Conservation (phyloP, 2,329 filamentous ascomycete species). For the Epichloe gansuensis region DNA sequence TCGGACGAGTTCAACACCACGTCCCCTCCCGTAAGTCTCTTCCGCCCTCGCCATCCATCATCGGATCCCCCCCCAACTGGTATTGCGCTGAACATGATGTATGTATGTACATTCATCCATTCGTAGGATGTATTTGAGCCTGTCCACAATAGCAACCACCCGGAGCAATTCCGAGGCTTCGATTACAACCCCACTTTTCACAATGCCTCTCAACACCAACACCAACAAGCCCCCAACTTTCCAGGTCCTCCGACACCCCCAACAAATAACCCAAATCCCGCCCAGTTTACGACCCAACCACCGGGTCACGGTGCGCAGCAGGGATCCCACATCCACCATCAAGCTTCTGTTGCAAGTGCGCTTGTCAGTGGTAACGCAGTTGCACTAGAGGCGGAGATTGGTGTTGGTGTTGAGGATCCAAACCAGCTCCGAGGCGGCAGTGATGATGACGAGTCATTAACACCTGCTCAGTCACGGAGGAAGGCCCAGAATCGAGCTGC, state of each 20-base stretch:
- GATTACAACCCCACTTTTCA: constrained; percentile 30
- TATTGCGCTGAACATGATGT: neutral
- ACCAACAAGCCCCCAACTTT: constrained; percentile 15
- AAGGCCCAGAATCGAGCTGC: constrained; percentile 50
- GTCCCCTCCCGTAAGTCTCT: constrained; percentile 4
- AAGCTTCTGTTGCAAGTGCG: constrained; percentile 12
- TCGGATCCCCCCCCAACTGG: neutral
- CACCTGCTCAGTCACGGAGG: constrained; percentile 43
- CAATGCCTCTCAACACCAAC: constrained; percentile 12
- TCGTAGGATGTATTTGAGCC: constrained; percentile 36
- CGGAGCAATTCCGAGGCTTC: constrained; percentile 36
- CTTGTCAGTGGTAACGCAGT: constrained; percentile 11
- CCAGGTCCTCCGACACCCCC: constrained; percentile 41
- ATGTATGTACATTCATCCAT: too few species aligned
- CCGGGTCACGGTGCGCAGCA: constrained; percentile 13
- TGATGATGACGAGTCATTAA: constrained; percentile 43
- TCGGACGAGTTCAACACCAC: constrained; percentile 7
- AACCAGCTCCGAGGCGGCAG: constrained; percentile 27
- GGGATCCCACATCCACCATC: constrained; percentile 14
- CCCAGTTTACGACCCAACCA: constrained; percentile 16
- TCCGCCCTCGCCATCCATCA: neutral
- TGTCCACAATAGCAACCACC: constrained; percentile 25
- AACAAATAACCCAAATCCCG: constrained; percentile 36
- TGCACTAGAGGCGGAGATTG: constrained; percentile 19
- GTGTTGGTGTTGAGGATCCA: constrained; percentile 24